Evolutionary conservation across 2,329 filamentous ascomycete species (phyloP).

Genomic region (Truncatella angustata): DNA sequence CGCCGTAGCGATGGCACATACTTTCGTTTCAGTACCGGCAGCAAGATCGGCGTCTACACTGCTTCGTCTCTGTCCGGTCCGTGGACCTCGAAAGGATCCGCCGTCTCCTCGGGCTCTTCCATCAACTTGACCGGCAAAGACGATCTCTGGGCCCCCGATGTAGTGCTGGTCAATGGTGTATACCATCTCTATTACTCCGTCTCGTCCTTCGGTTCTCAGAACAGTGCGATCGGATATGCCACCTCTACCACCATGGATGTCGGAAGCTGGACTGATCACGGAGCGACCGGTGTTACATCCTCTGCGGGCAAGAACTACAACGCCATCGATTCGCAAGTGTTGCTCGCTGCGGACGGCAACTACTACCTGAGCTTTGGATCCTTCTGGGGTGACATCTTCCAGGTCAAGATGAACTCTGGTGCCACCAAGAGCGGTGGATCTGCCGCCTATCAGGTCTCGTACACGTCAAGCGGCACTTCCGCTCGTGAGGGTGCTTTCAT

Average conservation of each 20-base stretch:
- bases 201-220: constrained; percentile 58
- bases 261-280: constrained; percentile 60
- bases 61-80: constrained; percentile 35
- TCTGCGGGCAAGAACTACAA: constrained; percentile 46
- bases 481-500: constrained; percentile 57
- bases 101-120: constrained; percentile 33
- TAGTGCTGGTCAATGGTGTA: constrained; percentile 49
- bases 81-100: constrained; percentile 41
- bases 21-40: constrained; percentile 42
- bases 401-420: constrained; percentile 46
- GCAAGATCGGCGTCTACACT: constrained; percentile 37
- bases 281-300: constrained; percentile 50
- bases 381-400: constrained; percentile 66
- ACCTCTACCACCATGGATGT: constrained; percentile 44
- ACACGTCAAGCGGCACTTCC: constrained; percentile 47
- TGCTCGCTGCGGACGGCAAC: constrained; percentile 39
- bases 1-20: constrained; percentile 39
- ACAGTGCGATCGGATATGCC: constrained; percentile 59
- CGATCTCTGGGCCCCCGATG: constrained; percentile 60
- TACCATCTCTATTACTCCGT: constrained; percentile 68
- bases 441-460: constrained; percentile 51
- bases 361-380: constrained; percentile 63
- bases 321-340: constrained; percentile 55
- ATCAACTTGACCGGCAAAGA: constrained; percentile 38
- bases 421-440: constrained; percentile 27